Evolutionary conservation across 192 early-diverging fungal genomes (phyloP).

Genomic region (Coemansia sp.): DNA sequence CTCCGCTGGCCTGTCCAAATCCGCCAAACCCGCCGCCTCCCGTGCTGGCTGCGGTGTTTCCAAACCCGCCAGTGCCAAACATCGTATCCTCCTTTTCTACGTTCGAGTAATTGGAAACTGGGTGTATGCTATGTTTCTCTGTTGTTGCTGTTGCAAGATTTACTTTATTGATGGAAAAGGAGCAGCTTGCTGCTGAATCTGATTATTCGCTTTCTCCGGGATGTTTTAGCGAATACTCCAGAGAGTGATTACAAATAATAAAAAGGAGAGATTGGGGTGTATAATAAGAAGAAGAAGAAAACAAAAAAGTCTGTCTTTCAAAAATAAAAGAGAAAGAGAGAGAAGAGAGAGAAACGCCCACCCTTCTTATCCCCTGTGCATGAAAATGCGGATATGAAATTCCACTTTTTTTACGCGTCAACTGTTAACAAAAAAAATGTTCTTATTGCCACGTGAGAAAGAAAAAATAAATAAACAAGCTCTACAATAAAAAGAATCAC

Average conservation of each 20-base stretch:
- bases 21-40: slow-evolving; percentile 27
- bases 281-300: too few species aligned
- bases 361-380: too few species aligned
- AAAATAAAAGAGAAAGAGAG: slow-evolving; percentile 1
- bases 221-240: too few species aligned
- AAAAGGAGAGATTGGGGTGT: too few species aligned
- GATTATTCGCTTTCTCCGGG: slow-evolving; percentile 1
- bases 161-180: not conserved
- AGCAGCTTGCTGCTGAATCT: not conserved
- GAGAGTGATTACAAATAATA: too few species aligned
- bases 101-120: not conserved
- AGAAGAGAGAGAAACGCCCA: not conserved
- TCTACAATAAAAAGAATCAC: too few species aligned
- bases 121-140: too few species aligned
- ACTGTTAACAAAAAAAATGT: too few species aligned
- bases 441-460: too few species aligned
- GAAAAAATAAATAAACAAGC: too few species aligned
- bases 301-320: not conserved
- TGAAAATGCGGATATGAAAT: too few species aligned
- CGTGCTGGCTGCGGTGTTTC: slow-evolving; percentile 9
- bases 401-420: too few species aligned
- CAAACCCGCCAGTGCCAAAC: slow-evolving; percentile 46
- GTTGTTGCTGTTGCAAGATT: not conserved
- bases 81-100: not conserved
- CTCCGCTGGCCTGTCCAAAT: slow-evolving; percentile 21